Evolutionary conservation across 2,329 filamentous ascomycete species (phyloP), one percentile per base, ranked within the genome.

Genomic region (Claviceps sorghi): DNA sequence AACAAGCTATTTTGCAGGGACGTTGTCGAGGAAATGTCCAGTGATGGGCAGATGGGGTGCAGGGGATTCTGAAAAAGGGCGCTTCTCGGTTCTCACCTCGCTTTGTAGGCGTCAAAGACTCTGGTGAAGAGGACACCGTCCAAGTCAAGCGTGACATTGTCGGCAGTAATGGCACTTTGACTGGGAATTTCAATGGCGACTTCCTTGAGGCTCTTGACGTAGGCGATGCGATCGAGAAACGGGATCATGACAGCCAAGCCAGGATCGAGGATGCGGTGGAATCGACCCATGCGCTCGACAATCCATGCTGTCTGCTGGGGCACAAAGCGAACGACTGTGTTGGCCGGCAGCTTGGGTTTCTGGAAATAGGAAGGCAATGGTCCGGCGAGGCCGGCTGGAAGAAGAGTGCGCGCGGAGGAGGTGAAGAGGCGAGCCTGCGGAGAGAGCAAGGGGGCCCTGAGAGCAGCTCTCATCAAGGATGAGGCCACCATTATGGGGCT

Each of bases 221-320:
- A 98, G 61, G 93, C 86, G 67, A 98, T 97, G 56, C 89, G 85
- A 70, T 98, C 93, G 67, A 98, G 73, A 59, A 97, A 86, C 1
- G 93, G 93, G 52, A 93, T 77, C 59, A 98, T 72, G 57, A 98
- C 78, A 22, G 93, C 90, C 56, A 98, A 75, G 53, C 93, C 93
- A 3, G 93, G 93, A 62, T 96, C 81, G 49, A 98, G 74, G 63
- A 98, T 96, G 55, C 90, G 80, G 71, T 88, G 85, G 74, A 95
- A 98, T 70, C 90, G 93, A 62, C 93, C 93, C 93, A 98, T 98
- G 65, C 93, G 90, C 79, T 98, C 93, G 53, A 98, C 93, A 54
- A 98, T 91, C 93, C 93, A 98, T 68, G 93, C 93, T 61, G 91
- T 97, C 74, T 98, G 93, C 71, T 98, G 93, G n/a, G 93, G 93